phyloP scores from a whole-genome alignment of 1,139 yeast genomes.

The Geotrichum siamense region DNA sequence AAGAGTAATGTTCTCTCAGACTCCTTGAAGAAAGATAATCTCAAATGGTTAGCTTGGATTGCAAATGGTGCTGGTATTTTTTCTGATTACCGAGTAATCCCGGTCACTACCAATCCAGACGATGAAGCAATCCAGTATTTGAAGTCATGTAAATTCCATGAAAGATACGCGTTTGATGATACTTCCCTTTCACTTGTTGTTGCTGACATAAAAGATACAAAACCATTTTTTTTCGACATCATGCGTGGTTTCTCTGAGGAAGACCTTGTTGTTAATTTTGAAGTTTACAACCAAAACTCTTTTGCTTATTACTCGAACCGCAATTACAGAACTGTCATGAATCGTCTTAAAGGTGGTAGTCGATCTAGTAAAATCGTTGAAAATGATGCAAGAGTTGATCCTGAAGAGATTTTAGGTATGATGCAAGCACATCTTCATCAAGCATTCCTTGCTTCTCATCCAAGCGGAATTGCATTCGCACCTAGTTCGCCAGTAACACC shows the following conservation, averaged over 20 bases:
- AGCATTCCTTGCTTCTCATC: conserved; percentile 11
- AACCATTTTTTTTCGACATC: conserved; percentile 26
- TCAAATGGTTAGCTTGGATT: conserved; percentile 29
- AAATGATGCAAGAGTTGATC: conserved; percentile 9
- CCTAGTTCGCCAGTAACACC: not conserved
- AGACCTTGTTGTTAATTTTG: conserved; percentile 22
- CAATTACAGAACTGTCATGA: conserved; percentile 14
- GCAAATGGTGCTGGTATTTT: conserved; percentile 28
- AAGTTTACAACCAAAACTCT: conserved; percentile 27
- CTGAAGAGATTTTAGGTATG: conserved; percentile 2
- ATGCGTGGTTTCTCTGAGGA: conserved; percentile 16
- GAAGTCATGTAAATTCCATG: conserved; percentile 5
- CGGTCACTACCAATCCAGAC: conserved; percentile 19
- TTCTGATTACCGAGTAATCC: conserved; percentile 27
- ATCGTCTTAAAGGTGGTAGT: conserved; percentile 8
- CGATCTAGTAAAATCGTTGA: not conserved
- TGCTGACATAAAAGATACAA: conserved; percentile 17
- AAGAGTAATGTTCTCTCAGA: conserved; percentile 2
- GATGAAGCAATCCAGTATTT: conserved; percentile 12
- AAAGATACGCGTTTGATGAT: conserved; percentile 12
- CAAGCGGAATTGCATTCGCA: conserved; percentile 8
- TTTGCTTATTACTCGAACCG: conserved; percentile 24
- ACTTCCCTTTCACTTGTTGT: conserved; percentile 8
- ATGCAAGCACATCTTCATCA: conserved; percentile 14
- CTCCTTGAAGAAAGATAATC: conserved; percentile 11